Percentiles rank a stretch among this genome's conserved stretches.
Conservation (phyloP, 768 basidiomycete genomes). For the Leccinum longicurvipes region DNA sequence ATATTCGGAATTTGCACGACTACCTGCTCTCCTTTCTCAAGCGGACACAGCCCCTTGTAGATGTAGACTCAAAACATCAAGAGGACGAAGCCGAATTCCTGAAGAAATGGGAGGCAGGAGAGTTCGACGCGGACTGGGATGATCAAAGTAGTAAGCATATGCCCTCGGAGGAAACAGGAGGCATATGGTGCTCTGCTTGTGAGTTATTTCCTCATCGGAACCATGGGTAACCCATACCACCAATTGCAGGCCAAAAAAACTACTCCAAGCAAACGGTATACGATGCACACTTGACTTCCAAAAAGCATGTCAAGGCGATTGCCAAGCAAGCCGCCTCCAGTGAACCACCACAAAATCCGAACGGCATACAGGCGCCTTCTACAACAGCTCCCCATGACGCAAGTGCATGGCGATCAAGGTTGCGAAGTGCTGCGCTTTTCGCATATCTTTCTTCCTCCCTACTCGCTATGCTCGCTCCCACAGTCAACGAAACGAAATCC, state of each 20-base stretch:
- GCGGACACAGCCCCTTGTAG: conserved; percentile 78
- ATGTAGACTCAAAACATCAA: conserved; percentile 65
- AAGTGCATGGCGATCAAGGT: conserved; percentile 41
- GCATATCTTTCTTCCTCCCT: conserved; percentile 70
- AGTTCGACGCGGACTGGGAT: conserved; percentile 72
- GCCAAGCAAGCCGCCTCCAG: conserved; percentile 59
- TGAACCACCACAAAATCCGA: conserved; percentile 34
- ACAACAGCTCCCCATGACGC: conserved; percentile 34
- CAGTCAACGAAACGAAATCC: conserved; percentile 85
- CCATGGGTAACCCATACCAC: conserved; percentile 1
- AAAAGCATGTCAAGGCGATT: conserved; percentile 93
- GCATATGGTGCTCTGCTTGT: conserved; percentile 96
- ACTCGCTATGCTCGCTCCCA: conserved; percentile 57
- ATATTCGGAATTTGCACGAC: conserved; percentile 75
- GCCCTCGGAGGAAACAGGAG: conserved; percentile 44
- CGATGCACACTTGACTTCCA: conserved; percentile 91
- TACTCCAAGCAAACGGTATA: conserved; percentile 98
- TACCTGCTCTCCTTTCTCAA: conserved; percentile 87
- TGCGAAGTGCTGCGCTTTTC: conserved; percentile 63
- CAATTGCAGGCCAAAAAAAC: conserved; percentile 74
- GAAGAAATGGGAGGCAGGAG: conserved; percentile 72
- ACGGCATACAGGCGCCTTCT: conserved; percentile 25
- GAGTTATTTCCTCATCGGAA: conserved; percentile 34
- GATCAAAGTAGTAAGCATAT: conserved; percentile 39
- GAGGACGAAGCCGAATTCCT: conserved; percentile 70